Conservation (phyloP, 306 rosid species). For the Quercus berberidifolia region DNA sequence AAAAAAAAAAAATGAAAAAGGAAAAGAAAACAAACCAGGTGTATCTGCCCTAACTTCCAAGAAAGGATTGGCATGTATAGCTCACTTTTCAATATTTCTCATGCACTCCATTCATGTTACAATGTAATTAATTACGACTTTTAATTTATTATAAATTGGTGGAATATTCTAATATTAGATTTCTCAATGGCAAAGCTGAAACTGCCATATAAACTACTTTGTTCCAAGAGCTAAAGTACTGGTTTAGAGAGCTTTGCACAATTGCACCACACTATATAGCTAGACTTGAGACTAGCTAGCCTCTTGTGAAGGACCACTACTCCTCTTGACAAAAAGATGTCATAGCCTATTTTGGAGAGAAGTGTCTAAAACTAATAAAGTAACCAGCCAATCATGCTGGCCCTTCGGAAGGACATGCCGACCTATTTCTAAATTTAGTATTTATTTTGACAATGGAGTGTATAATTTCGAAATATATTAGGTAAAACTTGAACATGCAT, state of each 20-base stretch:
- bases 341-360: not conserved
- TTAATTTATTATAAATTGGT: not conserved
- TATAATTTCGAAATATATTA: not conserved
- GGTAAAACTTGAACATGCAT: not conserved
- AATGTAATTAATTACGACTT: not conserved
- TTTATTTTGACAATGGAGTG: not conserved
- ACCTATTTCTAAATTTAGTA: not conserved
- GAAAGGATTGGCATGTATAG: not conserved
- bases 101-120: not conserved
- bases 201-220: not conserved
- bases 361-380: not conserved
- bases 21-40: too few species aligned
- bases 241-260: not conserved
- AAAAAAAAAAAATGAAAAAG: too few species aligned
- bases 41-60: too few species aligned
- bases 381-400: not conserved
- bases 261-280: not conserved
- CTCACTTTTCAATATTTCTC: not conserved
- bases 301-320: constrained; percentile 3
- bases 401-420: not conserved
- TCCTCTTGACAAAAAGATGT: too few species aligned
- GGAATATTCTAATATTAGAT: constrained; percentile 14
- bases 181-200: constrained; percentile 34
- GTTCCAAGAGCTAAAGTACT: not conserved
- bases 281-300: not conserved